These are phyloP conservation scores for Daedaleopsis sinensis DNA, from an alignment of 768 basidiomycete genomes.

Conservation along the genomic window DNA sequence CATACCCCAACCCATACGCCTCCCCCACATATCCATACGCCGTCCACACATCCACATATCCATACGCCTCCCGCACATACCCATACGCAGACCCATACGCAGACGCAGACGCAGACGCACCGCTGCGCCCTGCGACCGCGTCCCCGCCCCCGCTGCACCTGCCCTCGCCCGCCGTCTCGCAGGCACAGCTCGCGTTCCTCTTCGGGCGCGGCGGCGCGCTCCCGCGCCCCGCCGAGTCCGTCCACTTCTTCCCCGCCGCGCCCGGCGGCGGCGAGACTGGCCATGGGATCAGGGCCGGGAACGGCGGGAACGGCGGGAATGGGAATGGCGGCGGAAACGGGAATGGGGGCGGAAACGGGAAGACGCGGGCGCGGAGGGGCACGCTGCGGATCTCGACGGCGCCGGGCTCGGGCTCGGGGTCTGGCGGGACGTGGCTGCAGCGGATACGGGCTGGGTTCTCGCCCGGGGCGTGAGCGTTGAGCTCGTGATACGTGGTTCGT, in stretches of 20 bases:
- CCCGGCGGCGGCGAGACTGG: background rate
- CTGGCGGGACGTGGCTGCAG: slow-evolving; percentile 6
- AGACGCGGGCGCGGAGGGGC: slow-evolving; percentile 3
- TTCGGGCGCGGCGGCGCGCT: background rate
- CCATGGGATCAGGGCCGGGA: too few species aligned
- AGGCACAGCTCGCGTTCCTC: slow-evolving; percentile 18
- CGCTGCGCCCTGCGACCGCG: background rate
- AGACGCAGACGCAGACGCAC: too few species aligned
- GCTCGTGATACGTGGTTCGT: background rate
- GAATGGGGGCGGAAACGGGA: background rate
- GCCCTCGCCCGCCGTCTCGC: slow-evolving; percentile 10
- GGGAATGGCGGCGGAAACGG: background rate
- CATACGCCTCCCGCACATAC: too few species aligned
- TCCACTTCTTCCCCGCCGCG: slow-evolving; percentile 14
- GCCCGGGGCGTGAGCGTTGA: background rate
- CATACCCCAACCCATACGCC: background rate
- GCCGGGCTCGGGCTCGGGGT: background rate
- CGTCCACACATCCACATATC: too few species aligned
- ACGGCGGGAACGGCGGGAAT: too few species aligned
- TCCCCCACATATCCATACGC: too few species aligned
- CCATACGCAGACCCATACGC: too few species aligned
- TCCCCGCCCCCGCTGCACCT: slow-evolving; percentile 11
- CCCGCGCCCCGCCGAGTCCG: slow-evolving; percentile 6
- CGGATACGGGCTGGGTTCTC: slow-evolving; percentile 11
- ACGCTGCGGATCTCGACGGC: slow-evolving; percentile 14